Base-by-base conservation (phyloP, 2,329 filamentous ascomycete species). In the Grosmannia penicillata region DNA sequence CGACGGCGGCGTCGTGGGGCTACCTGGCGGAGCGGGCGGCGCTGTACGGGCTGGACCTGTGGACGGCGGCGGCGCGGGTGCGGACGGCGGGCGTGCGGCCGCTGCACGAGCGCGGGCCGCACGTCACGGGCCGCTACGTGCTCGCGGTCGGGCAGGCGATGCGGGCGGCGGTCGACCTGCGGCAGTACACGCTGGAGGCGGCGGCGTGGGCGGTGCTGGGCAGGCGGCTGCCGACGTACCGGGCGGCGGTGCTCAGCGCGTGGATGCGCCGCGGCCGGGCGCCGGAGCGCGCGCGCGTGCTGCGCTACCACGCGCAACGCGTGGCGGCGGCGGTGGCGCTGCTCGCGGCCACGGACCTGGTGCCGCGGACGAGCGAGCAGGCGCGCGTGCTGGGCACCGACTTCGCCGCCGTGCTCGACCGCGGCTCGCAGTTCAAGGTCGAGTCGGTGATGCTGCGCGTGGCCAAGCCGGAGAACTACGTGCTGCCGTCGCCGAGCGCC, bases 361-460 rank as follows among this genome's bases (percentile, higher is more conserved):
- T 96, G 27, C 66, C 86, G 2, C 72, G 89, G 38, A 96, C 86
- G 0, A 93, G 86, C 49, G 91, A 98, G 56, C 91, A 98, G 57
- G 91, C 91, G 8, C 78, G 91, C 10, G 65, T 98, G 10, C 68
- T 98, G 4, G 91, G 91, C 0, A 82, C 96, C 1, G 91, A 98
- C 58, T 98, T 98, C 61, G 94, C 89, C 56, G 93, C 87, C 0
- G 91, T 98, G 39, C 91, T 95, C 52, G 89, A 83, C 6, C 74
- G 91, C 39, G 91, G 91, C 14, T 96, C 87, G 0, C 91, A 98
- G 53, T 96, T 93, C 70, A 98, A 98, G 56, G 91, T 98, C 29
- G 91, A 98, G 59, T 95, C 89, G 1, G 78, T 95, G 49, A 96
- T 98, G 91, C 95, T 96, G 52, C 77, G 91, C 31, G 95, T 98